Evolutionary conservation across 352 stramenopile genomes (phyloP), one percentile per base, ranked within the genome.

Genomic region (Globisporangium barbulae): DNA sequence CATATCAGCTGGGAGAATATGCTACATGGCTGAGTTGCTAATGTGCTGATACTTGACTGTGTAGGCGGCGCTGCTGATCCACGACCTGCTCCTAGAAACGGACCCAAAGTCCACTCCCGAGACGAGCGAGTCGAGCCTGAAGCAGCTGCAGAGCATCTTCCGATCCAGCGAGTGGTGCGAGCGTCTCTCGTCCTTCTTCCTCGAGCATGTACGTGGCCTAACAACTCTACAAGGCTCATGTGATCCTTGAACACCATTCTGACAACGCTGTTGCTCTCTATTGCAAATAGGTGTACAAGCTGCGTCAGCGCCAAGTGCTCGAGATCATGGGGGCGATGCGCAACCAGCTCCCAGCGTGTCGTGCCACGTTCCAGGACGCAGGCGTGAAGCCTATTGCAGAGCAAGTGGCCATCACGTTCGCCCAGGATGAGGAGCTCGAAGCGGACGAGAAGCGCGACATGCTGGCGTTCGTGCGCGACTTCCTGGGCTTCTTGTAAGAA

Each of bases 1-100:
- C 49, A 13, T 39, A 39, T n/a, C 19, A n/a, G 9, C 6, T 37
- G 9, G 31, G 13, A 33, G n/a, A 22, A 12, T 25, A 4, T 22
- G 13, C 13, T 45, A n/a, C 19, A 17, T 45, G 39, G 6, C 30
- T 12, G 13, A 55, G n/a, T 53, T 53, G 10, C 45, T 39, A 42
- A 57, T 60, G 6, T 37, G 31, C 0, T 31, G 44, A 41, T 62
- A 42, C 28, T 21, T 65, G 35, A 10, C 19, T 28, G 42, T 52
- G 25, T 42, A 88, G 78, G 75, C 76, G 10, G 76, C 86, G 49
- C 66, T 93, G 31, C 83, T 91, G 30, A 67, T 85, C 2, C 88
- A 93, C 59, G 83, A 93, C 63, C 49, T 93, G 31, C 65, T 93
- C 15, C 64, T 73, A 0, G 83, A 93, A 66, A 67, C 53, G 19